A percentile compares a stretch with the other conserved stretches of the same genome.
Conservation (phyloP, 495 filamentous ascomycete genomes). For the Xylaria telfairii region DNA sequence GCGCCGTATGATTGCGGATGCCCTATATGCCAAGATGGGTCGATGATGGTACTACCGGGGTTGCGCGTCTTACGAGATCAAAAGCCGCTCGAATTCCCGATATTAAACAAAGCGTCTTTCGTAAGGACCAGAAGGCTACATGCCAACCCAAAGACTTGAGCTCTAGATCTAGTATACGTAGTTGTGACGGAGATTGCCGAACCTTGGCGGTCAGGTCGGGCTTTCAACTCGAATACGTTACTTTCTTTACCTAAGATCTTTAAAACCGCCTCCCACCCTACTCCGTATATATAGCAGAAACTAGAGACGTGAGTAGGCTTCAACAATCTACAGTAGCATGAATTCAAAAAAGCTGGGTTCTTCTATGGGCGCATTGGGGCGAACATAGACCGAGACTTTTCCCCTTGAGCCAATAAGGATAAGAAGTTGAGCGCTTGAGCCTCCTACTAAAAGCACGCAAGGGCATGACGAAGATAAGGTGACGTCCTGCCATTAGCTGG, state of each 20-base stretch:
- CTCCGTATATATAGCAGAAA: too few relatives aligned
- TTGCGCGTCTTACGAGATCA: constrained; percentile 1
- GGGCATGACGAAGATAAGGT: constrained; percentile 12
- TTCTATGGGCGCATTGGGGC: neutral
- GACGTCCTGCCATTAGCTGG: constrained; percentile 11
- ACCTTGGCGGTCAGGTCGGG: neutral
- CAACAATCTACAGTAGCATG: neutral
- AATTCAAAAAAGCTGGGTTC: neutral
- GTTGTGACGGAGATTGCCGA: constrained; percentile 1
- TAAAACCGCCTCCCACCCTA: neutral
- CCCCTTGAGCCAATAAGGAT: neutral
- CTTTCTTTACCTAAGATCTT: neutral
- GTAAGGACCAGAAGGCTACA: neutral
- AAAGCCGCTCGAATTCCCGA: neutral
- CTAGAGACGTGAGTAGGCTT: neutral
- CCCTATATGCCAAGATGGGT: neutral
- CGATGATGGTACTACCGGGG: neutral
- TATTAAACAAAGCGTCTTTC: neutral
- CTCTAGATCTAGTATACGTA: neutral
- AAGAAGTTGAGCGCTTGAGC: neutral
- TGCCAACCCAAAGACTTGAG: neutral
- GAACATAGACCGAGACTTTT: neutral
- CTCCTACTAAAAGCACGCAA: neutral
- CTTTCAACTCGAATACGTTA: neutral
- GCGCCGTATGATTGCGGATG: constrained; percentile 12